These are phyloP conservation scores for Eurotiales sp. DNA, from an alignment of 2,329 filamentous ascomycete genomes.

Conservation along the genomic window DNA sequence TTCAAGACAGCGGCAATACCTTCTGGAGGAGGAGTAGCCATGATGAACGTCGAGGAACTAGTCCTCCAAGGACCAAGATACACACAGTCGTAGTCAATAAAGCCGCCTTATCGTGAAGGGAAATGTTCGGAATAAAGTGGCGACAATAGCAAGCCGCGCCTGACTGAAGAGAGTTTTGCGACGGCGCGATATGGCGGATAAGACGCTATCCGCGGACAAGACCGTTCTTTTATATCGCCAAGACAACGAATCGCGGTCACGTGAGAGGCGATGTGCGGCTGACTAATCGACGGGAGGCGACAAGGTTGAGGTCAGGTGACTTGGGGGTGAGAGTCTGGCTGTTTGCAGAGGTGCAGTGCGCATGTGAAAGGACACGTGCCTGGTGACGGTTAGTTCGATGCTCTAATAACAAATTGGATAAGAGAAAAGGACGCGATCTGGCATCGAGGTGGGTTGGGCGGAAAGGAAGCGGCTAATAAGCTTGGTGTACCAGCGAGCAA, in stretches of 20 bases:
- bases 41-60: slow-evolving; percentile 22
- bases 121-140: too few relatives aligned
- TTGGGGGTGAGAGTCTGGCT: neutral
- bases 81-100: slow-evolving; percentile 12
- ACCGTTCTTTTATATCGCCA: slow-evolving; percentile 41
- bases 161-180: too few relatives aligned
- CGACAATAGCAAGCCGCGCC: too few relatives aligned
- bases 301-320: slow-evolving; percentile 20
- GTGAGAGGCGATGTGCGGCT: slow-evolving; percentile 28
- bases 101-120: neutral
- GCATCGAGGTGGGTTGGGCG: slow-evolving; percentile 1
- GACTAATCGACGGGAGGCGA: slow-evolving; percentile 21
- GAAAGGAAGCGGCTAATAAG: slow-evolving; percentile 16
- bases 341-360: neutral
- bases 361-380: slow-evolving; percentile 7
- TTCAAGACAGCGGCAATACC: slow-evolving; percentile 30
- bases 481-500: slow-evolving; percentile 2
- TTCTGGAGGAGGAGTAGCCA: slow-evolving; percentile 44
- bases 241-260: slow-evolving; percentile 35
- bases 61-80: slow-evolving; percentile 25
- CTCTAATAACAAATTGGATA: too few relatives aligned
- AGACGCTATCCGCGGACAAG: neutral
- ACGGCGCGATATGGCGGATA: too few relatives aligned
- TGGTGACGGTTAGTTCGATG: slow-evolving; percentile 4
- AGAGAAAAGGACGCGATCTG: neutral